Conservation (phyloP, 2,329 filamentous ascomycete species). For the Pseudogymnoascus sp. region DNA sequence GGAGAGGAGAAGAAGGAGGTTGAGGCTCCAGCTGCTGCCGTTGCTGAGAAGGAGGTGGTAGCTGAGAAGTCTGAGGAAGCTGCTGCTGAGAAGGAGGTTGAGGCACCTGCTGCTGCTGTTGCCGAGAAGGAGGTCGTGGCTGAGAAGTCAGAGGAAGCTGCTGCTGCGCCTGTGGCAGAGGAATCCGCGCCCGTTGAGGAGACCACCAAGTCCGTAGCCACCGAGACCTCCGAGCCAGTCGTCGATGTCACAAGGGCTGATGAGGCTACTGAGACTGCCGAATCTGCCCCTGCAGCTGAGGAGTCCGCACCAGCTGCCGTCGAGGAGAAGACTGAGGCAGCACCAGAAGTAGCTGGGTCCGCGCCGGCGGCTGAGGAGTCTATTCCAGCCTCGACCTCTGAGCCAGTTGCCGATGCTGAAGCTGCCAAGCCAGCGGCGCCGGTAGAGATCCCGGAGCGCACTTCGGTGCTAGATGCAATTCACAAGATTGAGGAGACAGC, state of each 20-base stretch:
- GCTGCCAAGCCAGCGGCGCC: neutral
- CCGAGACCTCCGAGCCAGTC: neutral
- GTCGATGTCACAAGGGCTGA: neutral
- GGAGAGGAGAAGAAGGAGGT: constrained; percentile 1
- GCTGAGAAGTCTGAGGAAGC: neutral
- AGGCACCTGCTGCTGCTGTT: neutral
- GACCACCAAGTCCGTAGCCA: neutral
- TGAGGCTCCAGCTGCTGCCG: neutral
- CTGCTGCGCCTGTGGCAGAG: too few relatives aligned
- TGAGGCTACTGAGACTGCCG: neutral
- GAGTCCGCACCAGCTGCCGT: neutral
- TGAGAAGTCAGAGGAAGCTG: neutral
- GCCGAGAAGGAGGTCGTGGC: neutral
- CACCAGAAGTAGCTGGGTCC: neutral
- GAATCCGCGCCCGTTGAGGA: neutral
- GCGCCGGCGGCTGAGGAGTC: neutral
- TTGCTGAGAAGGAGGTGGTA: neutral
- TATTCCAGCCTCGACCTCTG: neutral
- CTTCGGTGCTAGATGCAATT: neutral
- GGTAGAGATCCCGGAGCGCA: neutral
- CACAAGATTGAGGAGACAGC: constrained; percentile 1
- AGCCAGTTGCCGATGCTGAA: neutral
- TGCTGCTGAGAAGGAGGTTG: neutral
- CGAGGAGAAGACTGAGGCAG: neutral
- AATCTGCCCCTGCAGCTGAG: neutral